These are phyloP conservation scores for Malassezia psittaci DNA, from an alignment of 1,284 basidiomycete species.

Conservation along the genomic window DNA sequence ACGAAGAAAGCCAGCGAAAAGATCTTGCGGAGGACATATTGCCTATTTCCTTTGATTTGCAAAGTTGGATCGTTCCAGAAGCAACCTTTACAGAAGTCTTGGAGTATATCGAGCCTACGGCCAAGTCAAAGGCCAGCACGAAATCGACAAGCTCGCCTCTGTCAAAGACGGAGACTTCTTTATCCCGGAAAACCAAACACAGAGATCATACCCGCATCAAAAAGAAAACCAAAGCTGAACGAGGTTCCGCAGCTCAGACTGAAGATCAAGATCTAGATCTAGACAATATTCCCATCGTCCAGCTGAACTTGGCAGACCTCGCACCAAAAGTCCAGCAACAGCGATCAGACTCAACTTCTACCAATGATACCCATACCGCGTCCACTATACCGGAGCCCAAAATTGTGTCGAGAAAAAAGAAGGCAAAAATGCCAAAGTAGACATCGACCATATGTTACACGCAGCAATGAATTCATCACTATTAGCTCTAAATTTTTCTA, in stretches of 20 bases:
- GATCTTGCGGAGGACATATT: constrained; percentile 66
- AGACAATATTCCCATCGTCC: constrained; percentile 36
- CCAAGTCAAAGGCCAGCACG: neutral
- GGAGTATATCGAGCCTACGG: constrained; percentile 4
- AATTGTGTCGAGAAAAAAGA: constrained; percentile 14
- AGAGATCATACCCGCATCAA: neutral
- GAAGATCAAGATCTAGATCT: constrained; percentile 21
- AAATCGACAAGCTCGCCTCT: neutral
- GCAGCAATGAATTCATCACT: neutral
- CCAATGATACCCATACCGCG: neutral
- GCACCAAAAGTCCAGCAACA: neutral
- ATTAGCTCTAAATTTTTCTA: too few species aligned
- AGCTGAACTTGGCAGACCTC: constrained; percentile 24
- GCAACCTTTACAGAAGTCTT: constrained; percentile 5
- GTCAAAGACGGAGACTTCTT: too few species aligned
- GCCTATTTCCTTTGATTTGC: constrained; percentile 75
- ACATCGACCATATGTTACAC: too few species aligned
- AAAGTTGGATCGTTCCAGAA: constrained; percentile 64
- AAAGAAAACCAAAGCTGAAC: neutral
- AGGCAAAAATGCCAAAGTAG: neutral
- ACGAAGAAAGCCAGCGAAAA: constrained; percentile 57
- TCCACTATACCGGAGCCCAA: constrained; percentile 8
- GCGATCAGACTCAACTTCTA: neutral
- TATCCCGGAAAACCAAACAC: neutral
- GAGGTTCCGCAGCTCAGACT: neutral